Evolutionary conservation across 164 flowering plant species (phyloP).

Genomic region (Umbellularia californica): DNA sequence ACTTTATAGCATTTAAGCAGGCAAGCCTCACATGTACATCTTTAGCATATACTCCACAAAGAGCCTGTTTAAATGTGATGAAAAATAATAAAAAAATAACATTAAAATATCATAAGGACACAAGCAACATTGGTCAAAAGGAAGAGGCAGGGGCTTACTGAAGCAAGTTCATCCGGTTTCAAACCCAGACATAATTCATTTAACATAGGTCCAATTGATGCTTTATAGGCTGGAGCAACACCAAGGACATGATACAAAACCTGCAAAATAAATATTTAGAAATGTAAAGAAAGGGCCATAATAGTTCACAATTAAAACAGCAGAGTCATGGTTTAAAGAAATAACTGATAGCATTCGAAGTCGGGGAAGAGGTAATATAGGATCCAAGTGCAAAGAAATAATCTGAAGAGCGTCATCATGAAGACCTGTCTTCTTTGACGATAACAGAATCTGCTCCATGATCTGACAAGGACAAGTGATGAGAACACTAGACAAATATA

Average conservation of each 20-base stretch:
- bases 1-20: constrained; percentile 89
- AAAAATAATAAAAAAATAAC: constrained; percentile 1
- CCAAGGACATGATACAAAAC: constrained; percentile 93
- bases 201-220: constrained; percentile 72
- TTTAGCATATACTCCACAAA: constrained; percentile 84
- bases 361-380: constrained; percentile 88
- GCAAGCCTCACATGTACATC: constrained; percentile 93
- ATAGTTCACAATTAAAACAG: background rate
- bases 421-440: constrained; percentile 81
- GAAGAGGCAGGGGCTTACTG: constrained; percentile 41
- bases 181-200: constrained; percentile 95
- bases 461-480: constrained; percentile 43
- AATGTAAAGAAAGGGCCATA: background rate
- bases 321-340: constrained; percentile 5
- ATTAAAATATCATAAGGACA: background rate
- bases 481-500: background rate
- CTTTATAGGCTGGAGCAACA: constrained; percentile 81
- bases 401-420: constrained; percentile 85
- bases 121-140: background rate
- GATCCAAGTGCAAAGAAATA: constrained; percentile 88
- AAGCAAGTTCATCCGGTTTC: constrained; percentile 71
- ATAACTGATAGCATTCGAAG: constrained; percentile 90
- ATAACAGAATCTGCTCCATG: constrained; percentile 75
- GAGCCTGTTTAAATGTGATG: constrained; percentile 45
- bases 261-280: constrained; percentile 33